Base-by-base conservation (phyloP, 2,329 filamentous ascomycete species). In the Coniella lustricola region DNA sequence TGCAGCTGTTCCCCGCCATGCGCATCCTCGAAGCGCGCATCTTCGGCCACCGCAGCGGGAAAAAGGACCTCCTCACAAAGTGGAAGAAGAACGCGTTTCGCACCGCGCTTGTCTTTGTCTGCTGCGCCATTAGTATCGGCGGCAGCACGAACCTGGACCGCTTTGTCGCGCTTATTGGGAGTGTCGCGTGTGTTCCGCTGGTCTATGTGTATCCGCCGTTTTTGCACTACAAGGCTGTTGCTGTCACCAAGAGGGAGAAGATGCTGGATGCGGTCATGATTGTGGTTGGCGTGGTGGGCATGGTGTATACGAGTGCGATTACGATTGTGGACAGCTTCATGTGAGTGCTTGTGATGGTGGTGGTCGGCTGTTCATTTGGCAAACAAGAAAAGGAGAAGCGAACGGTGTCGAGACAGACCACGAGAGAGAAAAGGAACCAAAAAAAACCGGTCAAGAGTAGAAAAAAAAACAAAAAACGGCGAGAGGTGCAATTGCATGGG, bases 171-270 rank as follows among this genome's bases (percentile, higher is more conserved):
- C 67, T 89, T 40, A 87, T 88, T 54, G 85, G 85, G 12, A 82
- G 78, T 33, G 81, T 86, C 59, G 84, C 84, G 2, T 89, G 85
- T 56, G 82, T 89, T 46, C 85, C 85, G 13, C 65, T 89, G 54
- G 84, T 89, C 10, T 89, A 88, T 64, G 85, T 89, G 50, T 89
- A 88, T 60, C 85, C 86, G 37, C 76, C 85, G 0, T 82, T 75
- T 53, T 60, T 90, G 59, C 85, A 90, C 62, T 84, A 80, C 65
- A 80, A 74, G 57, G 84, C 81, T 4, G 72, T 84, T 3, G 85
- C 84, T 7, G 69, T 73, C 42, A 76, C 72, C n/a, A 64, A 62
- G 29, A 68, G 64, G 60, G 74, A 68, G 22, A 86, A 81, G 66
- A 61, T 65, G 2, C 70, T 78, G 4, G 85, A 90, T 59, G 51